Conservation (phyloP, 2,329 filamentous ascomycete species). For the Trichoderma aggressivum region DNA sequence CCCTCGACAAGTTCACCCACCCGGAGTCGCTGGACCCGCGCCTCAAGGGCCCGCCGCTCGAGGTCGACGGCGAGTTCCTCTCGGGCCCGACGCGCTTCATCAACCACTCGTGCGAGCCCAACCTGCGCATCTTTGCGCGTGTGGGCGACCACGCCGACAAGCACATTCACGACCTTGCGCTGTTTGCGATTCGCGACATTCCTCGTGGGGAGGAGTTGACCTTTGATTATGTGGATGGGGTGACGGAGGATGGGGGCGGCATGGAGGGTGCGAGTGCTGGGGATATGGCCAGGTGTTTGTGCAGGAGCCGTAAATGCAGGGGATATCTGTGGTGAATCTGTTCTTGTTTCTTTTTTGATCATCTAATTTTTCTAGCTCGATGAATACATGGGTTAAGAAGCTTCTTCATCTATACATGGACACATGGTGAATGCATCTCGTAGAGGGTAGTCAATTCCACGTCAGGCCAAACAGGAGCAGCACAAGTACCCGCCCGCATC, state of each 20-base stretch:
- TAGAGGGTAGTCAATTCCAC: not conserved
- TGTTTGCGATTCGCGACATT: constrained; percentile 70
- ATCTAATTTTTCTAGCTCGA: not conserved
- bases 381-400: too few species aligned
- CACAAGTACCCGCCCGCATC: not conserved
- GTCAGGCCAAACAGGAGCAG: not conserved
- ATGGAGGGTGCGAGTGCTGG: constrained; percentile 36
- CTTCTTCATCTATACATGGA: not conserved
- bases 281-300: constrained; percentile 59
- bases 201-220: constrained; percentile 65
- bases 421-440: not conserved
- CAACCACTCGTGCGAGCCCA: constrained; percentile 78
- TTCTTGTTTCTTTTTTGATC: not conserved
- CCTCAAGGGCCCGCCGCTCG: constrained; percentile 53
- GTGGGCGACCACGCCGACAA: constrained; percentile 74
- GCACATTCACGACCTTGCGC: constrained; percentile 70
- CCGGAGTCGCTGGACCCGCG: constrained; percentile 52
- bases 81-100: constrained; percentile 78
- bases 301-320: constrained; percentile 63
- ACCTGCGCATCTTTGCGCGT: constrained; percentile 74
- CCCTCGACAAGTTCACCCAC: constrained; percentile 74
- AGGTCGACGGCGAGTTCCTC: constrained; percentile 70
- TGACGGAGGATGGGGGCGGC: constrained; percentile 49
- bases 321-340: constrained; percentile 62
- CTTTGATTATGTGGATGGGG: constrained; percentile 74